These are phyloP conservation scores for Camelina sativa DNA, from an alignment of 345 rosid genomes.

Conservation along the genomic window DNA sequence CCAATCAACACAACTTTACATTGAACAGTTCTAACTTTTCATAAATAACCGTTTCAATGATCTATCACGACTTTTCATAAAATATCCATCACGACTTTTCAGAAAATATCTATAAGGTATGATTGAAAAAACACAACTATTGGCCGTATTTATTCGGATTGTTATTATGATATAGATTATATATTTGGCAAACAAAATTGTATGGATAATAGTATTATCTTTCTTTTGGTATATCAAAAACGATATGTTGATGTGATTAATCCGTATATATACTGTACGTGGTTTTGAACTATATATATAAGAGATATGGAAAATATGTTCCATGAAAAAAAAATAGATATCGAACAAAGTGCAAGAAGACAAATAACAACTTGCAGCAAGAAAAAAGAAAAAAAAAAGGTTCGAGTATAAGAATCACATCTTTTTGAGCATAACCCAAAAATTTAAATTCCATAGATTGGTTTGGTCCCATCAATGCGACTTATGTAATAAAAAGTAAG, in stretches of 20 bases:
- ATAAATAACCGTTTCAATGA: too few relatives aligned
- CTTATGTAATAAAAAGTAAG: slow-evolving; percentile 20
- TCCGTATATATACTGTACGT: too few relatives aligned
- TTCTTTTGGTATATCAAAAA: background rate
- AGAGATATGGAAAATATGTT: too few relatives aligned
- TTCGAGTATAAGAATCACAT: slow-evolving; percentile 36
- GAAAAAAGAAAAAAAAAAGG: background rate
- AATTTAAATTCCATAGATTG: slow-evolving; percentile 1
- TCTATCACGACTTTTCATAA: too few relatives aligned
- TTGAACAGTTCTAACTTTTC: too few relatives aligned
- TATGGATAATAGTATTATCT: too few relatives aligned
- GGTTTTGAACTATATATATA: background rate
- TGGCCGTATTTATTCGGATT: too few relatives aligned
- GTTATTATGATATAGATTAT: too few relatives aligned
- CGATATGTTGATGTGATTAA: background rate
- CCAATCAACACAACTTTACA: too few relatives aligned
- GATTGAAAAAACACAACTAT: too few relatives aligned
- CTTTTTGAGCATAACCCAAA: slow-evolving; percentile 20
- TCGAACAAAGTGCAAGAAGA: slow-evolving; percentile 33
- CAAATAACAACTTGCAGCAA: slow-evolving; percentile 27
- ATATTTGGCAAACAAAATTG: background rate
- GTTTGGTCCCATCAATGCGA: slow-evolving; percentile 33
- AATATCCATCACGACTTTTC: too few relatives aligned
- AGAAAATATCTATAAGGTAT: too few relatives aligned
- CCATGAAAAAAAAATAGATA: slow-evolving; percentile 14